Evolutionary conservation across 306 rosid genomes (phyloP).

Genomic region (Hylodesmum podocarpum): DNA sequence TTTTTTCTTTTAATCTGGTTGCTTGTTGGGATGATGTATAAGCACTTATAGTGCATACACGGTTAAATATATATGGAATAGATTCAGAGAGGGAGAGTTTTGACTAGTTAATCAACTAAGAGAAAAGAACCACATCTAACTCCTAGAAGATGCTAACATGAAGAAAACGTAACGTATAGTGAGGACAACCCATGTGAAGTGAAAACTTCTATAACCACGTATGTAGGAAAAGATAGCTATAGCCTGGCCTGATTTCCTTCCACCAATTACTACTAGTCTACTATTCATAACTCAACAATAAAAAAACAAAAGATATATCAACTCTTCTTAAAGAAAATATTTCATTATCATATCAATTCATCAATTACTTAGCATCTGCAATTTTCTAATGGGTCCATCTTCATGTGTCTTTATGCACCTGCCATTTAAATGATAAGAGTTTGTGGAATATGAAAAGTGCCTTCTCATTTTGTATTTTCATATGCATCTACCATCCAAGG

Average conservation of each 20-base stretch:
- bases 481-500: neutral
- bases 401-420: constrained; percentile 5
- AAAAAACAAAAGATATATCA: neutral
- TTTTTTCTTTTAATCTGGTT: neutral
- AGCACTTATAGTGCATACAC: too few relatives aligned
- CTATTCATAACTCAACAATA: constrained; percentile 1
- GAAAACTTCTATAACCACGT: constrained; percentile 15
- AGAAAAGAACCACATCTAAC: too few relatives aligned
- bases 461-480: neutral
- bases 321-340: constrained; percentile 18
- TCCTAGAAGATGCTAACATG: constrained; percentile 14
- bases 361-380: constrained; percentile 10
- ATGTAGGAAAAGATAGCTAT: constrained; percentile 19
- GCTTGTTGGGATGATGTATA: neutral
- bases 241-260: constrained; percentile 12
- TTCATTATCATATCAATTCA: constrained; percentile 11
- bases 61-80: too few relatives aligned
- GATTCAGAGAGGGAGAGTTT: too few relatives aligned
- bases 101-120: too few relatives aligned
- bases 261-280: neutral
- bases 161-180: constrained; percentile 6
- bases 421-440: neutral
- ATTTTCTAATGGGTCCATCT: constrained; percentile 25
- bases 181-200: constrained; percentile 35
- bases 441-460: neutral